A percentile compares a stretch with the other conserved stretches of the same genome.
Conservation (phyloP, 1,139 yeast genomes). For the Sugiyamaella grinbergsii region DNA sequence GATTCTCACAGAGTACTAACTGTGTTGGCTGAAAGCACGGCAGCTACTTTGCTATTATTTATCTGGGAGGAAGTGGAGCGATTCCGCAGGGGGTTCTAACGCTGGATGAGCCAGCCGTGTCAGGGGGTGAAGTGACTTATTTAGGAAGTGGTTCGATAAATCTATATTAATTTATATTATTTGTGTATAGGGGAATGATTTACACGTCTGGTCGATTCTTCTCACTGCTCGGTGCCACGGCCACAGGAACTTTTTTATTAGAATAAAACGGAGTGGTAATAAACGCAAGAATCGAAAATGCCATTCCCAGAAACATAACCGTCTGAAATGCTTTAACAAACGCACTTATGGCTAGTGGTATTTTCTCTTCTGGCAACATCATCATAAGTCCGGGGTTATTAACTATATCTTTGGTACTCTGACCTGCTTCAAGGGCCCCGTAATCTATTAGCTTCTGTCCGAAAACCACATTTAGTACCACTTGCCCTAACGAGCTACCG, state of each 20-base stretch:
- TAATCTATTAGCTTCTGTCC: conserved; percentile 9
- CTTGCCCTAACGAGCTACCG: conserved; percentile 52
- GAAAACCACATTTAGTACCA: conserved; percentile 39
- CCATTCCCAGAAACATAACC: conserved; percentile 32
- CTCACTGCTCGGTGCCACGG: neutral
- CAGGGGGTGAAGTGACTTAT: conserved; percentile 8
- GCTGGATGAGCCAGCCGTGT: conserved; percentile 4
- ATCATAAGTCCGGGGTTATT: conserved; percentile 29
- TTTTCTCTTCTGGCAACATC: conserved; percentile 22
- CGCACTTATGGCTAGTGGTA: conserved; percentile 25
- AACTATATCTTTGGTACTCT: conserved; percentile 20
- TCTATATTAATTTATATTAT: too few relatives aligned
- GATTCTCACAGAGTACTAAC: too few relatives aligned
- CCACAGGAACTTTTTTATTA: conserved; percentile 26
- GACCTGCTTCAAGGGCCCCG: conserved; percentile 17
- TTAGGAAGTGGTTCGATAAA: neutral
- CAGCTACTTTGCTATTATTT: too few relatives aligned
- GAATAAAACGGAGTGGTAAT: conserved; percentile 27
- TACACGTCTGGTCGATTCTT: neutral
- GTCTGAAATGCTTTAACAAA: conserved; percentile 32
- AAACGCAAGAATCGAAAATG: conserved; percentile 25
- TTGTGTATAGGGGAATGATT: too few relatives aligned
- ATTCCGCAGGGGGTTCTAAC: too few relatives aligned
- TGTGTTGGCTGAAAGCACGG: too few relatives aligned
- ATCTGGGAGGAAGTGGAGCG: too few relatives aligned